These are phyloP conservation scores for Cryptosporidium baileyi DNA, from an alignment of 169 alveolate species.

Conservation along the genomic window DNA sequence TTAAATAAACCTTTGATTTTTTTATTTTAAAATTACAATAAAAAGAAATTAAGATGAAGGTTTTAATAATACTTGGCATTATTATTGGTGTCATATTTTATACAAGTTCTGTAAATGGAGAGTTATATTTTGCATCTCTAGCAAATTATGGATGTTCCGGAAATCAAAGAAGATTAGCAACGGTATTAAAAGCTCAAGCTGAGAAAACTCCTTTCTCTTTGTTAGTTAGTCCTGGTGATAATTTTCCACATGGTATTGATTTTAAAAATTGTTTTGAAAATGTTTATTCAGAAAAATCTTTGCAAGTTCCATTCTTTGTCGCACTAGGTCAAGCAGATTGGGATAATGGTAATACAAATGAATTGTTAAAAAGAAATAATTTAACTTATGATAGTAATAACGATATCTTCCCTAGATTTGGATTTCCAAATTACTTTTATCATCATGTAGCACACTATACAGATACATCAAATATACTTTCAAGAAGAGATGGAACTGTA, in stretches of 20 bases:
- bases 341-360: constrained; percentile 63
- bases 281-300: constrained; percentile 39
- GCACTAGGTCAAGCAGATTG: constrained; percentile 64
- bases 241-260: constrained; percentile 65
- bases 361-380: constrained; percentile 27
- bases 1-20: background rate
- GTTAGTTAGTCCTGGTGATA: constrained; percentile 65
- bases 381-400: constrained; percentile 44
- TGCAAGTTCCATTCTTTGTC: constrained; percentile 54
- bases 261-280: constrained; percentile 64
- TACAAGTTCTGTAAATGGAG: constrained; percentile 31
- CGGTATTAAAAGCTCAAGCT: constrained; percentile 18
- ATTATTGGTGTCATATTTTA: background rate
- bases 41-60: background rate
- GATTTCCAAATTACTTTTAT: constrained; percentile 61
- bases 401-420: constrained; percentile 56
- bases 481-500: constrained; percentile 70
- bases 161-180: constrained; percentile 36
- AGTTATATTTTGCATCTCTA: constrained; percentile 66
- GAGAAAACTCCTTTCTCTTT: constrained; percentile 58
- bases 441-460: constrained; percentile 68
- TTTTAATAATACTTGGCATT: constrained; percentile 15
- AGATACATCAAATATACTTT: constrained; percentile 55
- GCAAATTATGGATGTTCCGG: constrained; percentile 67
- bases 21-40: background rate